Base-by-base conservation (phyloP, 2,329 filamentous ascomycete genomes). In the Aspergillus glaucus region DNA sequence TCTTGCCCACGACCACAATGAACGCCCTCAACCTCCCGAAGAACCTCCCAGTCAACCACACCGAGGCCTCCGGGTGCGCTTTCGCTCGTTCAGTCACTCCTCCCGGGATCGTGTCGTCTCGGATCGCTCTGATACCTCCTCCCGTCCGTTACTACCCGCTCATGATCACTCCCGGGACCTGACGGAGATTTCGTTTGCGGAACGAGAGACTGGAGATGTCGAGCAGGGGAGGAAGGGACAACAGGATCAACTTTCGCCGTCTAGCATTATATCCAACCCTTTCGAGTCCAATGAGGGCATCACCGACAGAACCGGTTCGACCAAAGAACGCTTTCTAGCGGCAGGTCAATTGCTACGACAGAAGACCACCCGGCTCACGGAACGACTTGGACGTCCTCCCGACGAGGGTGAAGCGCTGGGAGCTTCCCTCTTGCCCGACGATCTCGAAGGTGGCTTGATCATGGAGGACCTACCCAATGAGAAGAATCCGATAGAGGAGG, bases 341-440 rank as follows among this genome's bases (percentile, higher is more conserved):
- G 64, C 63, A 15, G 58, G 64, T 28, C 53, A 64, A 21, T 24
- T 63, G 4, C 47, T 67, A 12, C 62, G 62, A 8, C 51, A 64
- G 39, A 65, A 64, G 51, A 66, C 64, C 0, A 47, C 51, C 5
- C 52, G 50, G 5, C 50, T 65, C 15, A 57, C 58, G 0, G 63
- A 67, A 43, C 58, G 62, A 4, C 55, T 67, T 10, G 63, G 64
- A 49, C 63, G 64, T 22, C 58, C 64, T 1, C 32, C 52, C 3
- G 64, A 66, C 40, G 63, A 65, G 19, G 64, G 64, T 7, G 63
- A 64, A 46, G 55, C 61, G 3, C 50, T 67, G 24, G 59, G 58
- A 5, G 57, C 60, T 1, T 59, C 62, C 2, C 47, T 64, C 19
- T 40, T 63, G 7, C 64, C 64, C 2, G 64, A 66, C 12, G 63